A percentile compares a stretch with the other conserved stretches of the same genome.
These are phyloP conservation scores for Ophiosphaerella narmari DNA, from an alignment of 2,329 filamentous ascomycete species.

Conservation along the genomic window DNA sequence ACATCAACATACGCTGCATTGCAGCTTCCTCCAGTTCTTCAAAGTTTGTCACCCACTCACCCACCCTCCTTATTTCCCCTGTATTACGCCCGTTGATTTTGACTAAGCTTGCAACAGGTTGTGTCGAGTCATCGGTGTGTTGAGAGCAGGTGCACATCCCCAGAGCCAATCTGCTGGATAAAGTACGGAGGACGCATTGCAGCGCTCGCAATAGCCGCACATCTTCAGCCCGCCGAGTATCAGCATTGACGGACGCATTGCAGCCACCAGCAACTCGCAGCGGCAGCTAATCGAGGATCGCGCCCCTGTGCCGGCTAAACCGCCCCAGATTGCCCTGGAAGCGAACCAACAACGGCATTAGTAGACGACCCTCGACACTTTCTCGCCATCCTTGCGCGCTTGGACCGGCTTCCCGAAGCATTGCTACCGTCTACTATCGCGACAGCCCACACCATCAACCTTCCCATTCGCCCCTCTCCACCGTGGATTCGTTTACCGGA, in stretches of 20 bases:
- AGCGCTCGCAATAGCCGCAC: slow-evolving; percentile 20
- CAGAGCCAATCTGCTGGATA: slow-evolving; percentile 34
- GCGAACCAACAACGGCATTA: slow-evolving; percentile 44
- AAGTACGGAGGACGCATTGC: slow-evolving; percentile 30
- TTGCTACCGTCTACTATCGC: slow-evolving; percentile 5
- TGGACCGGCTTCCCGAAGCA: slow-evolving; percentile 17
- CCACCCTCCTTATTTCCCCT: slow-evolving; percentile 6
- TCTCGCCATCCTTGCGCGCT: slow-evolving; percentile 20
- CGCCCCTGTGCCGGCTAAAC: slow-evolving; percentile 45
- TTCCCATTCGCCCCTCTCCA: slow-evolving; percentile 7
- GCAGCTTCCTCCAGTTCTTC: slow-evolving; percentile 10
- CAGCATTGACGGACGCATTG: slow-evolving; percentile 36
- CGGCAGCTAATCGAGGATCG: slow-evolving; percentile 45
- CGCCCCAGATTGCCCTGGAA: slow-evolving; percentile 41
- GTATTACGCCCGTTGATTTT: slow-evolving; percentile 4
- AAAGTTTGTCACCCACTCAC: slow-evolving; percentile 12
- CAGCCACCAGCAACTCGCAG: slow-evolving; percentile 36
- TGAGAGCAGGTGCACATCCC: slow-evolving; percentile 19
- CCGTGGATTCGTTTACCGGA: slow-evolving; percentile 3
- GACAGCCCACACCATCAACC: slow-evolving; percentile 10
- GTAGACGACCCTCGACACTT: slow-evolving; percentile 23
- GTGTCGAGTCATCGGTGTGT: slow-evolving; percentile 18
- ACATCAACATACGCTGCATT: slow-evolving; percentile 22
- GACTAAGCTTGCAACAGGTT: slow-evolving; percentile 22
- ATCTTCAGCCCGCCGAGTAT: slow-evolving; percentile 17